Base-by-base conservation (phyloP, 768 basidiomycete genomes). In the Chalciporus sphaerocephalus region DNA sequence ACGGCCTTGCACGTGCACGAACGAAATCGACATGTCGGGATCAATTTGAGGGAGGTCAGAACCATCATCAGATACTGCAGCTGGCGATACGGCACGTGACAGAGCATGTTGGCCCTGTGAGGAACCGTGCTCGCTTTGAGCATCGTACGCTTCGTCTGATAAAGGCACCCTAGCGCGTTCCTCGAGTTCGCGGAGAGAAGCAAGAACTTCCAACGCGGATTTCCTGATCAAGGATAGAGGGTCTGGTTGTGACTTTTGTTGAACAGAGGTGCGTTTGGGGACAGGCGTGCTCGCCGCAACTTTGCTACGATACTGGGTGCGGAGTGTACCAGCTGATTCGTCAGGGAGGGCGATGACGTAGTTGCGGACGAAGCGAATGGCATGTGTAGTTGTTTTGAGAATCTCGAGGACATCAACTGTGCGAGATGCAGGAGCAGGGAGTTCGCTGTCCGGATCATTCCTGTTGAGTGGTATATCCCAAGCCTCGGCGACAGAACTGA, bases 301-400 rank as follows among this genome's bases (percentile, higher is more conserved):
- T 18, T 71, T 74, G 37, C 76, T 77, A 28, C 83, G 75, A 65
- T 81, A 88, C 18, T 83, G 70, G 37, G 73, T 70, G 30, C 73
- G 74, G 57, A 76, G 72, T 2, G 77, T 74, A 8, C 71, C 77
- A 13, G 79, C 70, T 2, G 75, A 77, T 46, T 91, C 87, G 57
- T 91, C 83, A 0, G 90, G 91, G 12, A 93, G 78, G 0, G 86
- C 81, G 24, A 93, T 70, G 16, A 92, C 69, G 62, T 92, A 93
- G 61, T 89, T 89, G 11, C 92, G 78, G 24, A 90, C 85, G 12
- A 85, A 83, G 25, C 92, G 81, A 38, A 96, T 81, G 4, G 87
- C 81, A 32, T 75, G 77, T 6, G 91, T 92, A 0, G 92, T 93
- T 1, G 74, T 80, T 64, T 89, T 85, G 46, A 95, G 78, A 5